Conservation (phyloP, 192 early-diverging fungal species). For the Umbelopsis ramanniana region DNA sequence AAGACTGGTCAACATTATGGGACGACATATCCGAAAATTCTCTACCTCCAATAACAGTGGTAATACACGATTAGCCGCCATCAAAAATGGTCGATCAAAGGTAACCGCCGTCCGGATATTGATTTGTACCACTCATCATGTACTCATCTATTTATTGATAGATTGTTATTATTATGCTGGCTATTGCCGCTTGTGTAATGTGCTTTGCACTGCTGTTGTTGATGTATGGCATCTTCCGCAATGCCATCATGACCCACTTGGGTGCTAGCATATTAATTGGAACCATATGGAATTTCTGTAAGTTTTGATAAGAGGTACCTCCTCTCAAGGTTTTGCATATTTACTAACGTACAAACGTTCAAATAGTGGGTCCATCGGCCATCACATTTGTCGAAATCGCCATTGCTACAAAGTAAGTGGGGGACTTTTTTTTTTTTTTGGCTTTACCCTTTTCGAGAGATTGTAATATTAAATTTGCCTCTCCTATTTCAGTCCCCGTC, state of each 20-base stretch:
- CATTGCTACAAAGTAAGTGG: conserved; percentile 13
- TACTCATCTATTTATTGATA: neutral
- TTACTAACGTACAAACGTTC: neutral
- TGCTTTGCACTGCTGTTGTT: neutral
- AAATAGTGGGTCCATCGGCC: conserved; percentile 6
- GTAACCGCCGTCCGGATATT: conserved; percentile 1
- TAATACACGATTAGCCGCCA: neutral
- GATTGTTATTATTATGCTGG: conserved; percentile 17
- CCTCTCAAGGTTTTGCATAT: neutral
- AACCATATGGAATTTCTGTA: conserved; percentile 8
- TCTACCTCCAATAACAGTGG: conserved; percentile 1
- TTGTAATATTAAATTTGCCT: neutral
- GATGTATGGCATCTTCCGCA: conserved; percentile 16
- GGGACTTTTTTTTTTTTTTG: neutral
- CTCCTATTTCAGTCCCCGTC: neutral
- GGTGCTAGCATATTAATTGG: neutral
- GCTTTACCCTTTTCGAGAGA: no score
- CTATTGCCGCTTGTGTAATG: neutral
- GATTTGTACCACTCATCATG: neutral
- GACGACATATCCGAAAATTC: conserved; percentile 22
- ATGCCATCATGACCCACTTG: neutral
- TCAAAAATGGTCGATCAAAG: conserved; percentile 31
- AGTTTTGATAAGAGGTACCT: neutral
- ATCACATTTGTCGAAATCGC: conserved; percentile 6
- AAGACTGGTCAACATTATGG: conserved; percentile 26